These are phyloP conservation scores for Fusarium odoratissimum DNA, from an alignment of 2,329 filamentous ascomycete genomes.

Conservation along the genomic window DNA sequence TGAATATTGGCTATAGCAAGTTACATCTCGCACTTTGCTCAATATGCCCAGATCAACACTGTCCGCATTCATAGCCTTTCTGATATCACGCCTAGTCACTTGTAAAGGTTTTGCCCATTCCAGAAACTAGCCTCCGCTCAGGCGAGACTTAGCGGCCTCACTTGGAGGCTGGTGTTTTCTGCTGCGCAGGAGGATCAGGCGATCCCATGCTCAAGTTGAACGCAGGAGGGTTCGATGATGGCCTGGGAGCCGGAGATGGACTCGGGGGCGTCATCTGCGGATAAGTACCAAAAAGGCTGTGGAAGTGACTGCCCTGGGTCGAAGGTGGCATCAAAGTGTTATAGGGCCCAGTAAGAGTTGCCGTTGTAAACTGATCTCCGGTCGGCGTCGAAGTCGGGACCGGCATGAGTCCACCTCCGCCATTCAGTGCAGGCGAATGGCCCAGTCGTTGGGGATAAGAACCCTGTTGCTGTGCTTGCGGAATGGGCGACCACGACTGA, in stretches of 20 bases:
- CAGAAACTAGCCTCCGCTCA: background rate
- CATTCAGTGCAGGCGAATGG: background rate
- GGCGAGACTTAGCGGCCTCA: background rate
- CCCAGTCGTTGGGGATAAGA: background rate
- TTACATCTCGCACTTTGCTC: background rate
- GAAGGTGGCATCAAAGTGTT: conserved; percentile 9
- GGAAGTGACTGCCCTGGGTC: background rate
- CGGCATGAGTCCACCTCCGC: background rate
- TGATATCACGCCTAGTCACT: background rate
- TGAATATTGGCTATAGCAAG: background rate
- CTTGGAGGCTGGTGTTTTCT: background rate
- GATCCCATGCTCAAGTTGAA: background rate
- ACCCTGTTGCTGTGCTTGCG: background rate
- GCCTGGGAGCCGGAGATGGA: conserved; percentile 37
- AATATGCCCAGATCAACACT: background rate
- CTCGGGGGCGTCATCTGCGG: conserved; percentile 32
- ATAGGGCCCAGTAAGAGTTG: background rate
- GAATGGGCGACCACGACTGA: background rate
- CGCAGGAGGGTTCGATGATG: background rate
- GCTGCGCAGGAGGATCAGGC: background rate
- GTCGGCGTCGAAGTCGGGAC: background rate
- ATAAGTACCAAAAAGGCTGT: background rate
- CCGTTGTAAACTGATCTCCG: background rate
- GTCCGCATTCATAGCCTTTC: background rate
- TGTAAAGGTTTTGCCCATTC: background rate